These are phyloP conservation scores for Thermoascus crustaceus DNA, from an alignment of 2,329 filamentous ascomycete genomes.

Conservation along the genomic window DNA sequence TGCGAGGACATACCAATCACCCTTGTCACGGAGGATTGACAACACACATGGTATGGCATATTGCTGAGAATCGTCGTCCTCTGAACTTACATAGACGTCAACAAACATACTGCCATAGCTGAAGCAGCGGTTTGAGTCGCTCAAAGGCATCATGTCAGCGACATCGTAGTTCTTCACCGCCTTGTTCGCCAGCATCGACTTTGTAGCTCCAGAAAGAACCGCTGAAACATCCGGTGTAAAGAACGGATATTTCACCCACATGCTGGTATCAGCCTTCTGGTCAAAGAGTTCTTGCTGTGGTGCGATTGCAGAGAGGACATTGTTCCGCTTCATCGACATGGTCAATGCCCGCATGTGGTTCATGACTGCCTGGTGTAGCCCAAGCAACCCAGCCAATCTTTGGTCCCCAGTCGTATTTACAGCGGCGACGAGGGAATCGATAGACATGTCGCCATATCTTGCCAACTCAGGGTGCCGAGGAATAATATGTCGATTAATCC, in stretches of 20 bases:
- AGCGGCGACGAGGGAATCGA: slow-evolving; percentile 33
- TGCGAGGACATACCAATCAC: slow-evolving; percentile 62
- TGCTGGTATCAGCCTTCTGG: slow-evolving; percentile 68
- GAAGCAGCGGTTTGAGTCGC: slow-evolving; percentile 66
- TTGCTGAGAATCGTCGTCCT: slow-evolving; percentile 58
- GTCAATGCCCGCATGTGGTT: slow-evolving; percentile 65
- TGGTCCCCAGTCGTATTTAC: slow-evolving; percentile 39
- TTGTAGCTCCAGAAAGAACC: slow-evolving; percentile 55
- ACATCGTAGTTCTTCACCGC: slow-evolving; percentile 43
- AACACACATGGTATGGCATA: slow-evolving; percentile 66
- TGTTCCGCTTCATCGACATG: slow-evolving; percentile 76
- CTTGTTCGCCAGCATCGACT: slow-evolving; percentile 39
- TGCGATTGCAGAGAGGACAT: slow-evolving; percentile 57
- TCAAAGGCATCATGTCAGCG: slow-evolving; percentile 65
- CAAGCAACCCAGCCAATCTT: slow-evolving; percentile 39
- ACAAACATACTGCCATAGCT: slow-evolving; percentile 72
- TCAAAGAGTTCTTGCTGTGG: slow-evolving; percentile 61
- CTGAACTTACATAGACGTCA: slow-evolving; percentile 65
- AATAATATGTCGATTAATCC: slow-evolving; percentile 52
- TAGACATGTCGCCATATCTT: slow-evolving; percentile 31
- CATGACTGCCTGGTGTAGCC: slow-evolving; percentile 47
- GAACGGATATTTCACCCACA: slow-evolving; percentile 72
- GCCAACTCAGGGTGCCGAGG: slow-evolving; percentile 32
- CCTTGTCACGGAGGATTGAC: slow-evolving; percentile 62
- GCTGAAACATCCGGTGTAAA: slow-evolving; percentile 64